These are phyloP conservation scores for Neofusicoccum umdonicola DNA, from an alignment of 2,329 filamentous ascomycete genomes.

Conservation along the genomic window DNA sequence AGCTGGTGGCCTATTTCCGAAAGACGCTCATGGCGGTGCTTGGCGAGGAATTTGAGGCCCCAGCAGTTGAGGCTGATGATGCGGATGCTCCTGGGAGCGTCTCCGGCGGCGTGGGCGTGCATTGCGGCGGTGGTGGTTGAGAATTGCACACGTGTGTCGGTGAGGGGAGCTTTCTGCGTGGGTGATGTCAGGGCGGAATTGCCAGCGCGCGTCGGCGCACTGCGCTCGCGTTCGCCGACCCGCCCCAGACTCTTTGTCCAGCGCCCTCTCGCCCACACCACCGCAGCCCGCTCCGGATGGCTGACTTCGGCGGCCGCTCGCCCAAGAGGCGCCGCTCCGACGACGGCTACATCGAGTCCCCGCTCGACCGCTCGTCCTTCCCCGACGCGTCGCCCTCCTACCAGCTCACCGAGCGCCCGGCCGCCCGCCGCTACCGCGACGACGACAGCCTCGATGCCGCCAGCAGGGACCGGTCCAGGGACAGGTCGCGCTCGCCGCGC, in stretches of 20 bases:
- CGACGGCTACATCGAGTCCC: constrained; percentile 25
- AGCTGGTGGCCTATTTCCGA: constrained; percentile 80
- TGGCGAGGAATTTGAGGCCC: constrained; percentile 86
- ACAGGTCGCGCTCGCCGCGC: constrained; percentile 12
- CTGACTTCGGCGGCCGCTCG: constrained; percentile 21
- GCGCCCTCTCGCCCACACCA: not conserved
- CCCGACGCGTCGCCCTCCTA: constrained; percentile 27
- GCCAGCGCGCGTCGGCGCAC: not conserved
- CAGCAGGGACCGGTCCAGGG: not conserved
- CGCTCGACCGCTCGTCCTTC: constrained; percentile 33
- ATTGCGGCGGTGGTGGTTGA: not conserved
- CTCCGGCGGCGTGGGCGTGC: not conserved
- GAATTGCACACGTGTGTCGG: not conserved
- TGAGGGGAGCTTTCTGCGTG: constrained; percentile 6
- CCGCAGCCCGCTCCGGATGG: not conserved
- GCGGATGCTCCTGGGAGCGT: constrained; percentile 58
- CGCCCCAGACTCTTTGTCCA: not conserved
- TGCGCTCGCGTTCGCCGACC: constrained; percentile 3
- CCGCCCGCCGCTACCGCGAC: constrained; percentile 27
- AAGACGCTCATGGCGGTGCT: constrained; percentile 73
- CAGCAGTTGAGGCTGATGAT: constrained; percentile 94
- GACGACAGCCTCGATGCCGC: constrained; percentile 23
- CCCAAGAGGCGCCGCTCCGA: constrained; percentile 32
- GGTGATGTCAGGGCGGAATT: constrained; percentile 15
- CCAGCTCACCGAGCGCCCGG: constrained; percentile 33